Evolutionary conservation across 148 eudicot species (phyloP).

Genomic region (Polygonum aviculare): DNA sequence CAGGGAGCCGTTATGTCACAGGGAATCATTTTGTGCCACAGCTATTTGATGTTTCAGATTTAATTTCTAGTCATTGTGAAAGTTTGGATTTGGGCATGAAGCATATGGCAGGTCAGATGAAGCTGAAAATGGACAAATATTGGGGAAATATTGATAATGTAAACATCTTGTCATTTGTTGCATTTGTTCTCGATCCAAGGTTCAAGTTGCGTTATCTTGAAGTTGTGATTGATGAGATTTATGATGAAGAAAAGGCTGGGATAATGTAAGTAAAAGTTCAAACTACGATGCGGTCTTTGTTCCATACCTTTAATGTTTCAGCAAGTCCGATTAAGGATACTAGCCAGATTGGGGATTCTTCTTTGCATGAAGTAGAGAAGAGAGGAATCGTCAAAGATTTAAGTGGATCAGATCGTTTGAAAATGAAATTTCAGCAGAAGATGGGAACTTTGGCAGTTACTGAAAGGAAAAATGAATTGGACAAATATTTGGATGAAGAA

Average conservation of each 20-base stretch:
- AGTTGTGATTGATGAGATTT: background rate
- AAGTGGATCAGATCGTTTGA: too few relatives aligned
- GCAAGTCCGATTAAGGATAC: background rate
- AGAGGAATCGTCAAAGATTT: too few relatives aligned
- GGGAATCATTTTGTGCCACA: background rate
- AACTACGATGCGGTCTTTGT: background rate
- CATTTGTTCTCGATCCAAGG: slow-evolving; percentile 1
- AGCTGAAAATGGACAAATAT: background rate
- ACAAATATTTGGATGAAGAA: too few relatives aligned
- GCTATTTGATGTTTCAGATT: background rate
- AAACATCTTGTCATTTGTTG: background rate
- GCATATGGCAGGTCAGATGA: background rate
- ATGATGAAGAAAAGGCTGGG: background rate
- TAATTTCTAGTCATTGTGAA: background rate
- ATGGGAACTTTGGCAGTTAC: too few relatives aligned
- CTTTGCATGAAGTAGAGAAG: too few relatives aligned
- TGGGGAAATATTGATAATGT: background rate
- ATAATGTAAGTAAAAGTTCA: background rate
- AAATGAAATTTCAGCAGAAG: too few relatives aligned
- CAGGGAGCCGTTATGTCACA: background rate
- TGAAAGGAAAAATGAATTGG: too few relatives aligned
- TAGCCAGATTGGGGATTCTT: too few relatives aligned
- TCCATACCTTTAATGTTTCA: background rate
- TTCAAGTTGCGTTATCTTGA: background rate
- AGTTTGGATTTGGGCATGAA: background rate